Percentiles rank a stretch among this genome's conserved stretches.
These are phyloP conservation scores for Skeletonema menzelii DNA, from an alignment of 108 stramenopile species.

Conservation along the genomic window DNA sequence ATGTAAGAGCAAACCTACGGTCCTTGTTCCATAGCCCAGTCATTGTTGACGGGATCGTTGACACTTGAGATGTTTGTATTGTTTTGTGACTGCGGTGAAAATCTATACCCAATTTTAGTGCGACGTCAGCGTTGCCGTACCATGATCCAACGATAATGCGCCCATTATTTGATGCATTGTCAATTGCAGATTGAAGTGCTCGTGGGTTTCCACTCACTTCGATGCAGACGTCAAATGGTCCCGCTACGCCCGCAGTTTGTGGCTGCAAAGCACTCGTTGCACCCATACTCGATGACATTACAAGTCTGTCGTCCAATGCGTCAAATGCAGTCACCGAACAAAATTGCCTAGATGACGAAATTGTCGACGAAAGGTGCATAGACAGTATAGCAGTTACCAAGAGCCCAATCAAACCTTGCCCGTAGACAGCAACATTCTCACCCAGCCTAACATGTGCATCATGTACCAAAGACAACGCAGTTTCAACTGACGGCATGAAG, in stretches of 20 bases:
- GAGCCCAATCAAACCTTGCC: conserved; percentile 92
- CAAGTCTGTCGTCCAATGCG: conserved; percentile 73
- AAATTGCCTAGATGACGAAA: conserved; percentile 19
- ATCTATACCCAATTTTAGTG: conserved; percentile 85
- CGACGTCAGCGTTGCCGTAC: conserved; percentile 81
- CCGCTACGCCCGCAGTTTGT: conserved; percentile 31
- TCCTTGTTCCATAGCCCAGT: conserved; percentile 83
- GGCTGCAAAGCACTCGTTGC: conserved; percentile 81
- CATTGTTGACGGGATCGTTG: conserved; percentile 66
- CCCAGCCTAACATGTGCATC: conserved; percentile 85
- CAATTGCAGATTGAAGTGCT: conserved; percentile 88
- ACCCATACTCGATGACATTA: conserved; percentile 66
- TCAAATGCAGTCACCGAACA: conserved; percentile 75
- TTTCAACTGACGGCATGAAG: conserved; percentile 94
- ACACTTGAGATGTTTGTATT: conserved; percentile 86
- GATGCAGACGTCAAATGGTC: conserved; percentile 87
- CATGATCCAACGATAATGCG: conserved; percentile 85
- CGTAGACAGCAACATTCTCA: conserved; percentile 88
- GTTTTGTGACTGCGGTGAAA: conserved; percentile 93
- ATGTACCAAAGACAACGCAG: conserved; percentile 89
- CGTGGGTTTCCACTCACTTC: conserved; percentile 88
- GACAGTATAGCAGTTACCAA: conserved; percentile 81
- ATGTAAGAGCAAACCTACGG: conserved; percentile 80
- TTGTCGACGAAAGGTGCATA: conserved; percentile 6
- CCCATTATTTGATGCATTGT: conserved; percentile 76